Evolutionary conservation across 1,139 yeast genomes (phyloP).

Genomic region (Protomyces pachydermus): DNA sequence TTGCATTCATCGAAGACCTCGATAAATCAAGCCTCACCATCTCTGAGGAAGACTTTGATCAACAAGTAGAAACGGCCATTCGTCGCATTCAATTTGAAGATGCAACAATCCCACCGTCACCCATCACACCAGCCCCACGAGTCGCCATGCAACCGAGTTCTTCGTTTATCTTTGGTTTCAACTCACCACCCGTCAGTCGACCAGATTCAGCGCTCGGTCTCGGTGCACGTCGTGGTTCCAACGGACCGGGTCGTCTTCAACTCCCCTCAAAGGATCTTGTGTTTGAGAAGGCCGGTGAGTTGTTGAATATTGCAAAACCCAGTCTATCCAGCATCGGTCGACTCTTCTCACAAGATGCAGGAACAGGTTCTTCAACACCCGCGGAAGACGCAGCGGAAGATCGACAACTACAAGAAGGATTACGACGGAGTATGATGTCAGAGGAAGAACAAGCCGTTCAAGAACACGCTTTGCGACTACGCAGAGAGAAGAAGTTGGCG

Average conservation of each 20-base stretch:
- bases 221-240: not conserved
- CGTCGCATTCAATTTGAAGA: slow-evolving; percentile 14
- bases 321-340: slow-evolving; percentile 12
- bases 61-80: slow-evolving; percentile 34
- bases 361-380: not conserved
- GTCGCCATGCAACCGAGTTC: slow-evolving; percentile 38
- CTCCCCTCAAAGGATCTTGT: slow-evolving; percentile 24
- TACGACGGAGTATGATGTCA: not conserved
- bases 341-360: slow-evolving; percentile 13
- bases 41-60: slow-evolving; percentile 54
- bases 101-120: slow-evolving; percentile 11
- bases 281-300: slow-evolving; percentile 20
- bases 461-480: not conserved
- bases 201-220: slow-evolving; percentile 1
- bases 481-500: not conserved
- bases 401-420: not conserved
- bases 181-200: not conserved
- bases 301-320: slow-evolving; percentile 21
- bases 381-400: not conserved
- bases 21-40: slow-evolving; percentile 58
- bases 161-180: slow-evolving; percentile 5
- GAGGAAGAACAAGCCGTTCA: not conserved
- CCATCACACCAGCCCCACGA: slow-evolving; percentile 33
- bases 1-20: slow-evolving; percentile 64
- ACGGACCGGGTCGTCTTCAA: not conserved